Base-by-base conservation (phyloP, 345 rosid species). In the Jatropha curcas region DNA sequence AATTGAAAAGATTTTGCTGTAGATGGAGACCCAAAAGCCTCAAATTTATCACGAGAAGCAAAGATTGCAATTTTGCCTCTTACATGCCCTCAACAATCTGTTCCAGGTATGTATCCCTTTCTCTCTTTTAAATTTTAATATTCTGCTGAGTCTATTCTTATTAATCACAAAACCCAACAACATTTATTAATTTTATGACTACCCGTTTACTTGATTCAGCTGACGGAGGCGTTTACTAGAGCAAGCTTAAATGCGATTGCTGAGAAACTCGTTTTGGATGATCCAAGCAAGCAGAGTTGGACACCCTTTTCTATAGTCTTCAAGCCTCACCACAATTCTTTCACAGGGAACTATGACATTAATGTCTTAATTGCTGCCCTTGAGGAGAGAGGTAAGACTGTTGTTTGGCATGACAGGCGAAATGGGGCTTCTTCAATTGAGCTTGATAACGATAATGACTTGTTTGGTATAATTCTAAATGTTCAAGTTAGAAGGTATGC, bases 1-100 rank as follows among this genome's bases (percentile, higher is more conserved):
- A 37, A 63, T 12, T 4, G 13, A 30, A 8, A n/a, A 8, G 2
- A 20, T 28, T n/a, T n/a, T 0, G 43, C 3, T 46, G 56, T 53
- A 73, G 7, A 90, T 82, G 93, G 78, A 86, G 19, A 74, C 27
- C 68, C 66, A 67, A 68, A 79, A 80, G 73, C 69, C 88, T 1
- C 45, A 62, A 68, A 79, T 95, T 59, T 92, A 86, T 76, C 99
- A 92, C 79, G 98, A 92, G 77, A 88, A 79, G 69, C 98, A 95
- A 77, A 85, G 88, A 70, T 73, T 95, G 12, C 98, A 95, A 34
- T 88, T 88, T 63, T 92, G 98, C 81, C 94, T 92, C 75, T 72
- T 92, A 14, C 98, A 95, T 83, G 74, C 90, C 12, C 98, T 95
- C 73, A 92, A 91, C 88, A 95, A 87, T 81, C 92, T 95, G 76